Base-by-base conservation (phyloP, 2,329 filamentous ascomycete genomes). In the Exophiala spinifera region DNA sequence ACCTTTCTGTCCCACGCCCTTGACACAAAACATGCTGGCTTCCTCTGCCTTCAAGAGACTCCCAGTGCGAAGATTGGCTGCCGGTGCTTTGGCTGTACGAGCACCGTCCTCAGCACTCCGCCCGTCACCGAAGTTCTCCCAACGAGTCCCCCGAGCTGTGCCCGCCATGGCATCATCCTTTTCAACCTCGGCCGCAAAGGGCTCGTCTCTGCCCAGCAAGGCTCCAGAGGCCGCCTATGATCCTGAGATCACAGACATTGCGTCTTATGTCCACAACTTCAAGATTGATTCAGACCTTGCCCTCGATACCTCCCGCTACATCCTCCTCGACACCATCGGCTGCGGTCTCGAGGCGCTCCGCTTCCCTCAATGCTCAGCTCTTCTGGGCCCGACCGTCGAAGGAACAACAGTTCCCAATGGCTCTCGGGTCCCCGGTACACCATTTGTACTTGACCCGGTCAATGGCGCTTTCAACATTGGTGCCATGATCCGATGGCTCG, bases 391-490 rank as follows among this genome's bases (percentile, higher is more conserved):
- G 49, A 81, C 92, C 63, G 92, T 99, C 47, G 85, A 89, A 57
- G 94, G 92, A 65, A 96, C 94, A 49, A 76, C 86, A 43, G 92
- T 97, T 51, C 92, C 94, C 70, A 91, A 96, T 70, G 94, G 94
- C 63, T 87, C 90, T 66, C 89, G 86, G 70, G 89, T 99, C 42
- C 89, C 89, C 37, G 94, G 94, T 62, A 97, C 94, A 28, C 84
- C 88, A 64, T 97, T 92, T 78, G 87, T 95, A 76, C 85, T 99
- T 65, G 94, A 97, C 72, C 94, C 94, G 36, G 85, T 97, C 70
- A 92, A 92, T 67, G 94, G 87, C 60, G 94, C 94, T 61, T 97
- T 99, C 84, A 97, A 97, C 81, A 97, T 99, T 66, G 94, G 94
- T 66, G 88, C 94, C 67, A 95, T 96, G 87, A 96, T 99, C 77